A percentile compares a stretch with the other conserved stretches of the same genome.
phyloP scores from a whole-genome alignment of 345 rosid genomes.

The Eucalyptus curtisii region DNA sequence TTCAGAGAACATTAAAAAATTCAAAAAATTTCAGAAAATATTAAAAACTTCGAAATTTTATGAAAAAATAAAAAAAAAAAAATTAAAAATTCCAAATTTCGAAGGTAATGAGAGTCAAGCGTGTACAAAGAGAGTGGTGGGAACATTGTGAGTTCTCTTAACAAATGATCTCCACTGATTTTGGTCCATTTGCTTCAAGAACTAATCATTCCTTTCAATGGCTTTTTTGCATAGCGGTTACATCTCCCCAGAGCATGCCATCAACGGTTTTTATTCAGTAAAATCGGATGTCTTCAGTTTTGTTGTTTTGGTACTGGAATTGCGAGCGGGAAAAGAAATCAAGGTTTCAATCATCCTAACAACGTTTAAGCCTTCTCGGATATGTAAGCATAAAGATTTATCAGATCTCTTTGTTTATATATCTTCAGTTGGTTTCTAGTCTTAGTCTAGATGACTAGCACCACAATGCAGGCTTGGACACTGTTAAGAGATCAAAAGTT shows the following conservation, averaged over 20 bases:
- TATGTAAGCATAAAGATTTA: neutral
- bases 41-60: no score
- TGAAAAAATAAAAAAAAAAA: no score
- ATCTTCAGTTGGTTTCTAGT: neutral
- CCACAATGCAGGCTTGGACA: neutral
- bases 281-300: slow-evolving; percentile 16
- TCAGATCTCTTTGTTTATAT: neutral
- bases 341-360: neutral
- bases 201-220: neutral
- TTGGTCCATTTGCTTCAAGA: neutral
- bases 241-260: slow-evolving; percentile 10
- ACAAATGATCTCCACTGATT: neutral
- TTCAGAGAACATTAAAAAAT: no score
- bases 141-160: neutral
- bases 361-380: neutral
- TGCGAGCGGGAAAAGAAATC: slow-evolving; percentile 3
- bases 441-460: neutral
- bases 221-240: slow-evolving; percentile 4
- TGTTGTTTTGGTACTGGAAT: slow-evolving; percentile 14
- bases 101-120: neutral
- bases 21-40: no score
- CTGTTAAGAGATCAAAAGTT: neutral
- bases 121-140: neutral
- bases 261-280: neutral
- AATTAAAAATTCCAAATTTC: neutral